These are phyloP conservation scores for Myriosclerotinia duriaeana DNA, from an alignment of 2,329 filamentous ascomycete genomes.

Conservation along the genomic window DNA sequence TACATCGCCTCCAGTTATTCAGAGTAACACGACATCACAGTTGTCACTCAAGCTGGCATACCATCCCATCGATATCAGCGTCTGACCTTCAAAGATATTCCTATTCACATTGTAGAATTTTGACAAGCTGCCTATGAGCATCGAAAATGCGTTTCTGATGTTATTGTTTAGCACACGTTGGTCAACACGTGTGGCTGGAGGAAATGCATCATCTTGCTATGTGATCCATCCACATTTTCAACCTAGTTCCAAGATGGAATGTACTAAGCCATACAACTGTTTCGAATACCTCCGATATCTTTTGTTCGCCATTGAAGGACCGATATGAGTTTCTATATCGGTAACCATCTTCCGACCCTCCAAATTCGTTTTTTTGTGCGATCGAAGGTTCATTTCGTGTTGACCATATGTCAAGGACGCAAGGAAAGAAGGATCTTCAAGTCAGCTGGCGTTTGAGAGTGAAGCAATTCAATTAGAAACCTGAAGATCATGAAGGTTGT, in stretches of 20 bases:
- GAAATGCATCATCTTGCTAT: slow-evolving; percentile 13
- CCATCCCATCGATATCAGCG: slow-evolving; percentile 9
- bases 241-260: slow-evolving; percentile 21
- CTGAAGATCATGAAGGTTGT: neutral
- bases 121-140: slow-evolving; percentile 2
- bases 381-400: slow-evolving; percentile 3
- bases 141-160: slow-evolving; percentile 9
- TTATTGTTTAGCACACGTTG: slow-evolving; percentile 12
- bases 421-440: slow-evolving; percentile 17
- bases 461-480: slow-evolving; percentile 7
- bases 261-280: slow-evolving; percentile 9
- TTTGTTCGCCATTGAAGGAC: slow-evolving; percentile 23
- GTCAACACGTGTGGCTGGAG: slow-evolving; percentile 13
- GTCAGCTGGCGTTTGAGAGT: slow-evolving; percentile 21
- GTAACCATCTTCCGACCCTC: slow-evolving; percentile 10
- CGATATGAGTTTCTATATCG: slow-evolving; percentile 23
- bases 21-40: slow-evolving; percentile 19
- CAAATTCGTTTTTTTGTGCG: slow-evolving; percentile 4
- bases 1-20: slow-evolving; percentile 17
- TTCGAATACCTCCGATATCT: slow-evolving; percentile 4
- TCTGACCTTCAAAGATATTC: slow-evolving; percentile 17
- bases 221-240: slow-evolving; percentile 7
- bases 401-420: neutral
- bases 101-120: slow-evolving; percentile 1
- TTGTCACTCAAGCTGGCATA: slow-evolving; percentile 10